Percentiles rank a stretch among this genome's conserved stretches.
phyloP scores from a whole-genome alignment of 78 protist species.

The Monosiga brevicollis region DNA sequence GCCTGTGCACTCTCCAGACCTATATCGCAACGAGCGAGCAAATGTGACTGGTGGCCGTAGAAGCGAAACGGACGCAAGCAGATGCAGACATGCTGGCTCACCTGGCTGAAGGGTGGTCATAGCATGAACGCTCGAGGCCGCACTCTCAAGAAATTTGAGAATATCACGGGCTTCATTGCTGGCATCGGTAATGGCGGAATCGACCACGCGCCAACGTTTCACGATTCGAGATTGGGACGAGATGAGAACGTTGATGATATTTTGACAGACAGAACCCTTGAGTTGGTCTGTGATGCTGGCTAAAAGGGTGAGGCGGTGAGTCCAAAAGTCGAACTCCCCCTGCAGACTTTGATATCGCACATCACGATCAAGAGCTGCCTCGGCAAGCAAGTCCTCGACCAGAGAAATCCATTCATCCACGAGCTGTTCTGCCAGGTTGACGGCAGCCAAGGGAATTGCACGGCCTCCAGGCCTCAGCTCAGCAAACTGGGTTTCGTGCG shows the following conservation, averaged over 20 bases:
- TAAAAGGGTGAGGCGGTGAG: not conserved
- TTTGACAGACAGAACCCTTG: not conserved
- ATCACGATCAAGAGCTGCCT: not conserved
- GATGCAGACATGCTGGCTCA: too few relatives aligned
- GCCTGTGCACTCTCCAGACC: too few relatives aligned
- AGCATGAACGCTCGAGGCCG: too few relatives aligned
- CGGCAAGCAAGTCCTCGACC: not conserved
- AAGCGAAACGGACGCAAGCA: too few relatives aligned
- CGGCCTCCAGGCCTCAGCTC: too few relatives aligned
- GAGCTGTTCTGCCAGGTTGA: not conserved
- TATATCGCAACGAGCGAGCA: too few relatives aligned
- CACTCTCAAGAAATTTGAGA: not conserved
- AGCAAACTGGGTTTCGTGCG: too few relatives aligned
- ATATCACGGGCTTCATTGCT: not conserved
- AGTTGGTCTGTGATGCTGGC: not conserved
- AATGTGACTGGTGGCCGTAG: too few relatives aligned
- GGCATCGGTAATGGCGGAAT: not conserved
- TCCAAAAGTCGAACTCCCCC: not conserved
- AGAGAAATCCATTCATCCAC: not conserved
- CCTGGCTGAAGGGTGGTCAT: too few relatives aligned
- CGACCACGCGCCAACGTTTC: not conserved
- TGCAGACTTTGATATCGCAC: not conserved
- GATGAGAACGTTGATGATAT: not conserved
- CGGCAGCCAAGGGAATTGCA: not conserved
- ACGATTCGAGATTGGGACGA: not conserved